phyloP scores from a whole-genome alignment of 805 yeast species.

The Sugiyamaella qingdaonensis region DNA sequence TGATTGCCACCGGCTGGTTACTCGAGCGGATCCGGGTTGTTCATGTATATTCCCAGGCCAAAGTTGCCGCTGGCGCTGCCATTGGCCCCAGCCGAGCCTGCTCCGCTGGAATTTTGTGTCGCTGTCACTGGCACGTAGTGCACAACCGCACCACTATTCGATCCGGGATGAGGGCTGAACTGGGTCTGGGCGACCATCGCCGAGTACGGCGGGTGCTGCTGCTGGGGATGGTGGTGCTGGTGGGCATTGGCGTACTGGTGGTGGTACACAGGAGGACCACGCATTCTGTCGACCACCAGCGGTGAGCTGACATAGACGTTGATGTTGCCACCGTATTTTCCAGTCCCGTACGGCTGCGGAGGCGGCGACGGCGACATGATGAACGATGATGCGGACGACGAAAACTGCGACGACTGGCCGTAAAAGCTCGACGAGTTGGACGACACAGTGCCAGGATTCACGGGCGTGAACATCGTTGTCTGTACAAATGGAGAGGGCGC shows the following conservation, averaged over 20 bases:
- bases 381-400: not conserved
- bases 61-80: not conserved
- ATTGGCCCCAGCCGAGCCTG: not conserved
- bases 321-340: not conserved
- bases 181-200: not conserved
- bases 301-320: not conserved
- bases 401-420: slow-evolving; percentile 1
- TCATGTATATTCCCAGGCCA: slow-evolving; percentile 5
- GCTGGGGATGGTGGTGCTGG: not conserved
- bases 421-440: not conserved
- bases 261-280: not conserved
- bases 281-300: not conserved
- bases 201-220: not conserved
- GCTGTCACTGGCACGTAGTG: not conserved
- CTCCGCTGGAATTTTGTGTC: not conserved
- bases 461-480: not conserved
- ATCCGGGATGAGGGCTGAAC: not conserved
- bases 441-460: not conserved
- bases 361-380: not conserved
- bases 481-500: not conserved
- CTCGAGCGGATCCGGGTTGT: not conserved
- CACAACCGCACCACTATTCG: not conserved
- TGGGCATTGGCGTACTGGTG: not conserved
- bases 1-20: not conserved
- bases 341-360: not conserved